Base-by-base conservation (phyloP, 2,329 filamentous ascomycete species). In the Exophiala sp. region DNA sequence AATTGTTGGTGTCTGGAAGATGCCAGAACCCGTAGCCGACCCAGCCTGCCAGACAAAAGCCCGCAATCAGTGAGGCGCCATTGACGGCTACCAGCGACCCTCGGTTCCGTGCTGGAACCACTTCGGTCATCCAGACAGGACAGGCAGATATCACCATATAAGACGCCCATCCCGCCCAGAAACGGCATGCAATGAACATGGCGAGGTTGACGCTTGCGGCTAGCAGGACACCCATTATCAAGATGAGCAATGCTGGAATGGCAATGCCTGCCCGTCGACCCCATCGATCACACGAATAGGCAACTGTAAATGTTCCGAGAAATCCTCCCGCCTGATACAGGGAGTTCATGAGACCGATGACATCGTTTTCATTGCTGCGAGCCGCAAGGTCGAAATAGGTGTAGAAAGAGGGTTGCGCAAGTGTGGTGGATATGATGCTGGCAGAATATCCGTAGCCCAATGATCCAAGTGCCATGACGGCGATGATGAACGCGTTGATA, bases 331-430 rank as follows among this genome's bases (percentile, higher is more conserved):
- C 48, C 24, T 51, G 48, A 76, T 97, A 99, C 59, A 99, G 84
- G 36, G 91, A 96, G 67, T 94, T 94, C 59, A 94, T 97, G 58
- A 99, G 84, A 68, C 94, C 94, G 4, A 41, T 51, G 24, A 51
- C 21, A 29, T 43, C 40, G 6, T 8, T n/a, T 8, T 39, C 48
- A 36, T 51, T 18, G 21, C 10, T 10, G 12, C 21, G 10, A 10
- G 12, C 18, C 14, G 43, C 39, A 12, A 51, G 29, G 16, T 32
- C 40, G 39, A 51, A 43, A 10, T 11, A 71, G 2, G 60, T 64
- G 62, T 72, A 74, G 65, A 76, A 76, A 29, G 66, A 70, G 2
- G 74, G 72, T 52, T 77, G 73, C 2, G 72, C 46, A 3, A 57
- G 41, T 6, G 55, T 57, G 20, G 45, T 54, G 9, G 42, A 51